Evolutionary conservation across 495 filamentous ascomycete species (phyloP).

Genomic region (Cladorrhinum samala): DNA sequence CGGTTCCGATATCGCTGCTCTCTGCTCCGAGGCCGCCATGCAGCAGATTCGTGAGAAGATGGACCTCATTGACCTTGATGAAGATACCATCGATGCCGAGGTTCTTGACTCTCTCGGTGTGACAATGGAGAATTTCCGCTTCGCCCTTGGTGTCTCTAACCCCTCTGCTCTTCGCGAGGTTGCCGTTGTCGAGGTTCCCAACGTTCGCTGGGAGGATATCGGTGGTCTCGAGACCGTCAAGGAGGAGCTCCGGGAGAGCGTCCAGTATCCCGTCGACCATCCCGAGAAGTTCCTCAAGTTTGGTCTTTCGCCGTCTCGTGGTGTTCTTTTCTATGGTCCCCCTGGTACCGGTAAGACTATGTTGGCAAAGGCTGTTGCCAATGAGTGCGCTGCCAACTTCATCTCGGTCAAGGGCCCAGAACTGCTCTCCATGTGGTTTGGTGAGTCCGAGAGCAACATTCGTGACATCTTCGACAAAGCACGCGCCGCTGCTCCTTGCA

Average conservation of each 20-base stretch:
- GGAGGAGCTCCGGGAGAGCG: constrained; percentile 97
- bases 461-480: constrained; percentile 99
- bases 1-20: constrained; percentile 96
- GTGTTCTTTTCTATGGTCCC: constrained; percentile 97
- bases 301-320: constrained; percentile 92
- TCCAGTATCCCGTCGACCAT: constrained; percentile 98
- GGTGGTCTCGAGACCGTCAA: constrained; percentile 98
- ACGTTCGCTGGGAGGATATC: constrained; percentile 99
- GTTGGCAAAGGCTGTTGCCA: constrained; percentile 98
- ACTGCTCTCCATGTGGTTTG: constrained; percentile 99
- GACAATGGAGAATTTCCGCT: constrained; percentile 99
- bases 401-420: constrained; percentile 99
- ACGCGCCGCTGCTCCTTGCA: constrained; percentile 93
- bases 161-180: constrained; percentile 98
- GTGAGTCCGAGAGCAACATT: constrained; percentile 99
- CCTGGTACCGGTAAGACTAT: constrained; percentile 99
- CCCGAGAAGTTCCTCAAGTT: constrained; percentile 99
- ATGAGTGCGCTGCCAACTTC: constrained; percentile 98
- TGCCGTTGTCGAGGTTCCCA: constrained; percentile 97
- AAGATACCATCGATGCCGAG: constrained; percentile 98
- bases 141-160: constrained; percentile 95
- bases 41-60: constrained; percentile 99
- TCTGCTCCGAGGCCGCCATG: constrained; percentile 99
- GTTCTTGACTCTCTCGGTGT: constrained; percentile 96
- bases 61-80: constrained; percentile 98